Evolutionary conservation across 2,329 filamentous ascomycete genomes (phyloP).

Genomic region (Exophiala sideris): DNA sequence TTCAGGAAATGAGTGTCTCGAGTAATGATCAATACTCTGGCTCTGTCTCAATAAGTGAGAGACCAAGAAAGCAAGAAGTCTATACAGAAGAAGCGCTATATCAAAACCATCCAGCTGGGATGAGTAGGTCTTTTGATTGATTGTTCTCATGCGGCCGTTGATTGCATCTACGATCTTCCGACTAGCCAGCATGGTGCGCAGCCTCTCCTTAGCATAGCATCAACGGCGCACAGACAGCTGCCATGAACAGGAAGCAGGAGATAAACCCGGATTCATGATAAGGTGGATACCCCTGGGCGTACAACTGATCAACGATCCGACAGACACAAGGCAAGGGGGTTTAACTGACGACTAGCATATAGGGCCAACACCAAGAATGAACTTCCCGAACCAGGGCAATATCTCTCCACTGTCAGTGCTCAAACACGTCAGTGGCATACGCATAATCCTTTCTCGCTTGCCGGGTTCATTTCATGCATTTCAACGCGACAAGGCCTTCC

Average conservation of each 20-base stretch:
- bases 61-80: not conserved
- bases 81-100: not conserved
- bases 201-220: too few relatives aligned
- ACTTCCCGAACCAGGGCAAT: not conserved
- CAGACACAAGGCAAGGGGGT: not conserved
- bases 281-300: not conserved
- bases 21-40: not conserved
- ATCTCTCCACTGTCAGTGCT: constrained; percentile 1
- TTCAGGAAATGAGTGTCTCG: not conserved
- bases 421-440: constrained; percentile 7
- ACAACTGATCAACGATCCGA: not conserved
- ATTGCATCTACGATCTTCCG: too few relatives aligned
- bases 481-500: too few relatives aligned
- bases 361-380: not conserved
- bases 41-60: not conserved
- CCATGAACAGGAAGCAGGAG: not conserved
- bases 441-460: too few relatives aligned
- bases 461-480: not conserved
- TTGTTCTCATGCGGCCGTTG: not conserved
- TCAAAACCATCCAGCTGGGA: not conserved
- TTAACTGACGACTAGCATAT: too few relatives aligned
- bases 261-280: not conserved
- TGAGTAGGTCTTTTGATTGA: not conserved
- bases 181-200: too few relatives aligned
- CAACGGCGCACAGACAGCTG: not conserved